Evolutionary conservation across 2,329 filamentous ascomycete species (phyloP).

Genomic region (Remersonia thermophila): DNA sequence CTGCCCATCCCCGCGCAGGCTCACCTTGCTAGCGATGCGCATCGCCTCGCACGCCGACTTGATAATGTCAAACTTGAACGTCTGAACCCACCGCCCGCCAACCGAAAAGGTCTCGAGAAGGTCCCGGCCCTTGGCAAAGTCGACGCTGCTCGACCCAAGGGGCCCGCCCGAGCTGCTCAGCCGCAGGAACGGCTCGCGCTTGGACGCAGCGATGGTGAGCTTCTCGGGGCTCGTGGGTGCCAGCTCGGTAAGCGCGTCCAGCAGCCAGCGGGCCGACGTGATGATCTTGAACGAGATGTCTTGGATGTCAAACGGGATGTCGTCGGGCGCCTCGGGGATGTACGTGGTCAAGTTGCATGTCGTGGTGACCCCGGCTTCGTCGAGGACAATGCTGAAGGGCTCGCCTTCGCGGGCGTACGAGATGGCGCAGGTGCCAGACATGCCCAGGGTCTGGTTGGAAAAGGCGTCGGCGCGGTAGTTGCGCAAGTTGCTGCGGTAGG

Average conservation of each 20-base stretch:
- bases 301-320: constrained; percentile 79
- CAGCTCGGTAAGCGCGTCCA: constrained; percentile 60
- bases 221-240: constrained; percentile 58
- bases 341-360: constrained; percentile 88
- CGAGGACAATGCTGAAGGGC: constrained; percentile 72
- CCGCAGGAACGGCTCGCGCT: constrained; percentile 57
- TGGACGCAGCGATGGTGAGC: constrained; percentile 55
- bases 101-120: constrained; percentile 67
- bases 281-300: constrained; percentile 84
- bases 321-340: constrained; percentile 57
- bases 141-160: constrained; percentile 51
- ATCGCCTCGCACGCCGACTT: constrained; percentile 85
- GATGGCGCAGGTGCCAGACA: constrained; percentile 76
- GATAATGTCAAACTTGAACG: constrained; percentile 78
- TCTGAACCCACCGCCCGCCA: constrained; percentile 47
- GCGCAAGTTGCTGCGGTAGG: constrained; percentile 48
- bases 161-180: constrained; percentile 53
- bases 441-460: constrained; percentile 67
- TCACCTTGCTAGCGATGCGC: constrained; percentile 84
- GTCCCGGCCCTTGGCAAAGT: constrained; percentile 51
- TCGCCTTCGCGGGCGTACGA: constrained; percentile 63
- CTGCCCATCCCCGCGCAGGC: constrained; percentile 73
- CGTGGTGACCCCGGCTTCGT: constrained; percentile 76
- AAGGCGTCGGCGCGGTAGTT: constrained; percentile 63
- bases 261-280: constrained; percentile 65